Percentiles rank a stretch among this genome's conserved stretches.
These are phyloP conservation scores for Larix kaempferi DNA, from an alignment of 75 land plant genomes.

Conservation along the genomic window DNA sequence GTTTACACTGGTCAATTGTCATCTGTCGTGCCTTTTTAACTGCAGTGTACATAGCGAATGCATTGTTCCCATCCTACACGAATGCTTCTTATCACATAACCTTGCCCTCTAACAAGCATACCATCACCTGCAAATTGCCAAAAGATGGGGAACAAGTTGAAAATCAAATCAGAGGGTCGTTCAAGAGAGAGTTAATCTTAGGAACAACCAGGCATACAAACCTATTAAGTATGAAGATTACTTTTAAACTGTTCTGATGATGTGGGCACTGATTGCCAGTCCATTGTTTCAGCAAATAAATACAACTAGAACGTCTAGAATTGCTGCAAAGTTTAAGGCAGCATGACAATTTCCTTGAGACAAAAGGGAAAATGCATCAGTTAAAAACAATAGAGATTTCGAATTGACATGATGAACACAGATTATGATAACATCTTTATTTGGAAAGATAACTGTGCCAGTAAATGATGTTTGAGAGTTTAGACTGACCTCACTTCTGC, in stretches of 20 bases:
- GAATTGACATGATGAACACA: too few relatives aligned
- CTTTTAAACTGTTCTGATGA: conserved; percentile 80
- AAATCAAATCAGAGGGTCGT: background rate
- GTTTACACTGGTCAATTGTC: conserved; percentile 62
- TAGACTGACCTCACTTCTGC: too few relatives aligned
- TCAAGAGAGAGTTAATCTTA: background rate
- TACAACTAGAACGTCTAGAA: conserved; percentile 67
- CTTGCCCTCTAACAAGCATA: conserved; percentile 71
- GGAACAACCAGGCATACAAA: background rate
- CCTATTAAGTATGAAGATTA: conserved; percentile 12
- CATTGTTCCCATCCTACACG: conserved; percentile 89
- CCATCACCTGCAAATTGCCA: conserved; percentile 61
- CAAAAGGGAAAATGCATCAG: background rate
- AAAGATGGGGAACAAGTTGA: background rate
- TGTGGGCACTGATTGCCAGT: conserved; percentile 86
- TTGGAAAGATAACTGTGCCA: too few relatives aligned
- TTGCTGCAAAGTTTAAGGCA: conserved; percentile 85
- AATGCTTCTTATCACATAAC: conserved; percentile 80
- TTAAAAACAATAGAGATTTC: background rate
- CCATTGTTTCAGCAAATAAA: conserved; percentile 94
- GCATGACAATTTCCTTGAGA: conserved; percentile 91
- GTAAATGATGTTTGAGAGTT: too few relatives aligned
- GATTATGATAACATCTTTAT: too few relatives aligned
- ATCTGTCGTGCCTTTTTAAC: conserved; percentile 67
- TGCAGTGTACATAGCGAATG: conserved; percentile 72